A percentile compares a stretch with the other conserved stretches of the same genome.
Evolutionary conservation across 2,329 filamentous ascomycete species (phyloP).

Genomic region (Aspergillus sp.): DNA sequence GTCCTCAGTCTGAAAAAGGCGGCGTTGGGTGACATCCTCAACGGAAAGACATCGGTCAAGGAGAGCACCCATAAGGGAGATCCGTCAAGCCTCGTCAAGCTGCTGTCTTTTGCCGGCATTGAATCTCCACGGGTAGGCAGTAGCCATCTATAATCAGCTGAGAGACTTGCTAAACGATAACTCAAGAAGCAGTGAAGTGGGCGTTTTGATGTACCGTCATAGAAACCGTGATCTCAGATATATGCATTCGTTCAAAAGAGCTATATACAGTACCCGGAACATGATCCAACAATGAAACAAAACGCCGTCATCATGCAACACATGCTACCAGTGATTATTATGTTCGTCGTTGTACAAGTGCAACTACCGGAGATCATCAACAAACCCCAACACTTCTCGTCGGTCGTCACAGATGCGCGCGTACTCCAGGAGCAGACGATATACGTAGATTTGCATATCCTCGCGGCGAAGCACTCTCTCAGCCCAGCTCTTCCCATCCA

Average conservation of each 20-base stretch:
- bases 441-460: slow-evolving; percentile 71
- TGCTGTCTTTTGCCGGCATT: background rate
- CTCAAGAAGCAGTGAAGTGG: too few species aligned
- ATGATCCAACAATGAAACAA: background rate
- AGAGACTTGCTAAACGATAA: too few species aligned
- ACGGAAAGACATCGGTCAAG: background rate
- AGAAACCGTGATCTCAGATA: too few species aligned
- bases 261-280: background rate
- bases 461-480: slow-evolving; percentile 66
- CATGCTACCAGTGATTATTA: background rate
- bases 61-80: background rate
- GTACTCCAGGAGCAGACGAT: slow-evolving; percentile 65
- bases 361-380: slow-evolving; percentile 8
- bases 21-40: background rate
- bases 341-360: background rate
- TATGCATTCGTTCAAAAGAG: background rate
- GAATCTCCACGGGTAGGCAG: background rate
- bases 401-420: slow-evolving; percentile 46
- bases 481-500: slow-evolving; percentile 66
- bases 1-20: background rate
- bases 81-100: background rate
- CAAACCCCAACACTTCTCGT: slow-evolving; percentile 21
- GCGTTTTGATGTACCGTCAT: too few species aligned
- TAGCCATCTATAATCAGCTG: too few species aligned
- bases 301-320: background rate